Conservation (phyloP, 2,329 filamentous ascomycete species). For the Balansia obtecta region DNA sequence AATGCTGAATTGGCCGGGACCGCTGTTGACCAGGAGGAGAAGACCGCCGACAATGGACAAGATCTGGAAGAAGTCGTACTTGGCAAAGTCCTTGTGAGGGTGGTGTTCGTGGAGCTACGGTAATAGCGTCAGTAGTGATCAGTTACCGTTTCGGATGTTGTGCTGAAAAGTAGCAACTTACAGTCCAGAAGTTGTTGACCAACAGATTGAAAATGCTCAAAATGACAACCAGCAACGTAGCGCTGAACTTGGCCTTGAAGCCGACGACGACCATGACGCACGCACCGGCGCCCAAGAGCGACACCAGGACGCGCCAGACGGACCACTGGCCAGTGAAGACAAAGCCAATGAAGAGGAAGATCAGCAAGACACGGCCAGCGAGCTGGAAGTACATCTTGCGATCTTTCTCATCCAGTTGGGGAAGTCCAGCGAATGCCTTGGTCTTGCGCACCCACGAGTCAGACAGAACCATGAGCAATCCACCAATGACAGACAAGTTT, state of each 20-base stretch:
- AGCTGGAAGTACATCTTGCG: conserved; percentile 99
- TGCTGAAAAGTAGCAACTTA: conserved; percentile 34
- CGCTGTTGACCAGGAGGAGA: conserved; percentile 94
- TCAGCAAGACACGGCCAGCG: conserved; percentile 84
- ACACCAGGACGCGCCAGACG: conserved; percentile 76
- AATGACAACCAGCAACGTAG: conserved; percentile 86
- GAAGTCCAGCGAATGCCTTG: conserved; percentile 89
- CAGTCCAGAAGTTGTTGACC: conserved; percentile 99
- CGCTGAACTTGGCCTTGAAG: conserved; percentile 99
- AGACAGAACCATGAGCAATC: conserved; percentile 92
- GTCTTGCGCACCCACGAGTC: conserved; percentile 97
- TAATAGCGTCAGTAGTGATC: too few relatives aligned
- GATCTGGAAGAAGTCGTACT: conserved; percentile 99
- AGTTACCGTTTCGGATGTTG: neutral
- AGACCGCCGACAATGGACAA: conserved; percentile 96
- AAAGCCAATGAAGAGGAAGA: conserved; percentile 96
- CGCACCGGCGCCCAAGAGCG: conserved; percentile 72
- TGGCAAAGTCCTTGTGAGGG: conserved; percentile 99
- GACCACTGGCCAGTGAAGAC: conserved; percentile 92
- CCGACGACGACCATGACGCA: conserved; percentile 98
- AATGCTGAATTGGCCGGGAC: conserved; percentile 91
- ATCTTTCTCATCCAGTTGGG: conserved; percentile 94
- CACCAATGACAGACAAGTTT: conserved; percentile 94
- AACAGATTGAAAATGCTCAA: conserved; percentile 92
- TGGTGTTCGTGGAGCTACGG: conserved; percentile 84